Evolutionary conservation across 257 asterid genomes (phyloP).

Genomic region (Nicotiana otophora): DNA sequence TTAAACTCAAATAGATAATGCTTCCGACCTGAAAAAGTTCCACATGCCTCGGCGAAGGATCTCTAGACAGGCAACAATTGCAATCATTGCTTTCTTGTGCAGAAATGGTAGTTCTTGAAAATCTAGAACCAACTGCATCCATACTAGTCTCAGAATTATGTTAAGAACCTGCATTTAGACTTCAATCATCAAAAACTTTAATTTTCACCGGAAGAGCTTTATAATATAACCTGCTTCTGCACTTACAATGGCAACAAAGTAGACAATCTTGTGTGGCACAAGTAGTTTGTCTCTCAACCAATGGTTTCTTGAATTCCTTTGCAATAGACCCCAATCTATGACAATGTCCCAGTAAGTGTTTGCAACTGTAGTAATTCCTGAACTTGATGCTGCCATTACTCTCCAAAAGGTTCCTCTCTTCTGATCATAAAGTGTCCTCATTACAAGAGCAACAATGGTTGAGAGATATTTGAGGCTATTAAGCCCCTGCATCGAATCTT

Average conservation of each 20-base stretch:
- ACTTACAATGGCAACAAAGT: conserved; percentile 73
- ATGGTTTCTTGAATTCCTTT: conserved; percentile 47
- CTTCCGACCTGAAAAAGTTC: conserved; percentile 79
- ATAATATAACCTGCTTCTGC: background rate
- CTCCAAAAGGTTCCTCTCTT: conserved; percentile 28
- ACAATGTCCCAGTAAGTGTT: conserved; percentile 83
- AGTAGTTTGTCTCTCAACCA: conserved; percentile 85
- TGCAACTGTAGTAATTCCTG: conserved; percentile 52
- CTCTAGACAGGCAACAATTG: conserved; percentile 67
- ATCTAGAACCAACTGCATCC: conserved; percentile 87
- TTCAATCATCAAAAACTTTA: background rate
- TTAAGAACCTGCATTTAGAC: conserved; percentile 47
- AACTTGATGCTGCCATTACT: conserved; percentile 48
- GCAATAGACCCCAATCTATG: conserved; percentile 74
- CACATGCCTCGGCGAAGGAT: conserved; percentile 82
- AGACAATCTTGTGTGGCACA: conserved; percentile 51
- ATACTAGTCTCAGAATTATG: conserved; percentile 62
- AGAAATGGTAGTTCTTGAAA: conserved; percentile 35
- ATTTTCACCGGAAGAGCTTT: background rate
- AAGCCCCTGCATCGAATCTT: conserved; percentile 35
- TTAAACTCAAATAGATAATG: background rate
- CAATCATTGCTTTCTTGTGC: conserved; percentile 47
- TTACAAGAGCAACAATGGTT: conserved; percentile 61
- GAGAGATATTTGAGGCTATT: conserved; percentile 61
- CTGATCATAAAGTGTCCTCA: conserved; percentile 42